A percentile compares a stretch with the other conserved stretches of the same genome.
Evolutionary conservation across 805 yeast species (phyloP).

Genomic region (Nakazawaea ernobii): DNA sequence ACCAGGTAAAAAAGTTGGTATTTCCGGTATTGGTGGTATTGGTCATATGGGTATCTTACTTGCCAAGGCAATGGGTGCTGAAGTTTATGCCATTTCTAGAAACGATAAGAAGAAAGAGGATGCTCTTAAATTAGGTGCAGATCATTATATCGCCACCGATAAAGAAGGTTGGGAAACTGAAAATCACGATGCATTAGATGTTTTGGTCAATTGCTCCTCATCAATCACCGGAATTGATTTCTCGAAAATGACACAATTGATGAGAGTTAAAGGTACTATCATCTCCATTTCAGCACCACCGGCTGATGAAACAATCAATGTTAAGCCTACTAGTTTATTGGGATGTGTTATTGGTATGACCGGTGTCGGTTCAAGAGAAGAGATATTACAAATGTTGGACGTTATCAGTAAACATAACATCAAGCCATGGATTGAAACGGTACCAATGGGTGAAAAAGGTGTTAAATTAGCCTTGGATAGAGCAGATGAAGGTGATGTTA

Average conservation of each 20-base stretch:
- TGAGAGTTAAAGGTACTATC: slow-evolving; percentile 23
- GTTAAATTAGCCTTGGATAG: slow-evolving; percentile 51
- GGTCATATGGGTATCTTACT: slow-evolving; percentile 60
- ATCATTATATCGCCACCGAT: slow-evolving; percentile 46
- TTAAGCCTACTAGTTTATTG: slow-evolving; percentile 23
- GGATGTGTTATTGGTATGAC: slow-evolving; percentile 56
- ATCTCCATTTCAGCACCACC: slow-evolving; percentile 20
- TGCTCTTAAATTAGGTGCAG: slow-evolving; percentile 51
- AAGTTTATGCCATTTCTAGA: slow-evolving; percentile 54
- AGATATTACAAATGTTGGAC: slow-evolving; percentile 61
- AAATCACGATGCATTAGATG: slow-evolving; percentile 33
- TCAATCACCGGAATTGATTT: slow-evolving; percentile 27
- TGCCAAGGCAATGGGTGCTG: slow-evolving; percentile 60
- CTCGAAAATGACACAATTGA: slow-evolving; percentile 21
- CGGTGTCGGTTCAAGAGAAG: slow-evolving; percentile 54
- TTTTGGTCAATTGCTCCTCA: slow-evolving; percentile 43
- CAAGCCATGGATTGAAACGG: slow-evolving; percentile 57
- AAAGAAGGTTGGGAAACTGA: slow-evolving; percentile 30
- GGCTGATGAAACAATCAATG: slow-evolving; percentile 20
- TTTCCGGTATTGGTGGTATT: slow-evolving; percentile 63
- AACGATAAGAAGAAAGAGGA: slow-evolving; percentile 42
- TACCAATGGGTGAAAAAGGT: slow-evolving; percentile 47
- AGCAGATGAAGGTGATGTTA: slow-evolving; percentile 49
- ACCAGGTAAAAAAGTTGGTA: slow-evolving; percentile 43
- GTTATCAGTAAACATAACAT: slow-evolving; percentile 55